These are phyloP conservation scores for Vachellia pachyceras DNA, from an alignment of 306 rosid genomes.

Conservation along the genomic window DNA sequence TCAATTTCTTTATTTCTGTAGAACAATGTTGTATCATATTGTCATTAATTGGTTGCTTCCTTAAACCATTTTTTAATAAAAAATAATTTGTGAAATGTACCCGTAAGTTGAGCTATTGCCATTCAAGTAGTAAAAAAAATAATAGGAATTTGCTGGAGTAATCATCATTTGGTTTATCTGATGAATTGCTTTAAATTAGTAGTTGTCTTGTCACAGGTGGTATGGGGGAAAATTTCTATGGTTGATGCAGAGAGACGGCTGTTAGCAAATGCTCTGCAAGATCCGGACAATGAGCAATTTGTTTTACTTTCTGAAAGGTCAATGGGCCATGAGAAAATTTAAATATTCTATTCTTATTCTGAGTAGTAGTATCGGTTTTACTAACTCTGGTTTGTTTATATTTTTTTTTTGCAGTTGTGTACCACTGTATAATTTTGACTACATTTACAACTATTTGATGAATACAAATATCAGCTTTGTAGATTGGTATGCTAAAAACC, in stretches of 20 bases:
- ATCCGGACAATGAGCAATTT: conserved; percentile 90
- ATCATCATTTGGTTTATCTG: conserved; percentile 30
- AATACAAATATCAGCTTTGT: conserved; percentile 89
- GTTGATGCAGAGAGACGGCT: conserved; percentile 97
- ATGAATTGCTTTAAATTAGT: conserved; percentile 33
- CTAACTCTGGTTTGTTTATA: conserved; percentile 40
- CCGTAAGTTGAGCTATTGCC: conserved; percentile 1
- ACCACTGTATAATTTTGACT: conserved; percentile 80
- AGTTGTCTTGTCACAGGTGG: conserved; percentile 67
- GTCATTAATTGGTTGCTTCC: background rate
- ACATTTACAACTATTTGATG: conserved; percentile 81
- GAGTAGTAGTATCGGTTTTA: conserved; percentile 37
- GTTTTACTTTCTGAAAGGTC: conserved; percentile 97
- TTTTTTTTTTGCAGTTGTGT: conserved; percentile 85
- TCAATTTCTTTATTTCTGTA: background rate
- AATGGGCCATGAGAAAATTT: conserved; percentile 35
- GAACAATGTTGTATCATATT: conserved; percentile 13
- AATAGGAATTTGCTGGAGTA: conserved; percentile 27
- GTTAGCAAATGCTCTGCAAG: conserved; percentile 86
- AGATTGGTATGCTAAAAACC: conserved; percentile 71
- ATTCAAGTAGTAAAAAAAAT: conserved; percentile 12
- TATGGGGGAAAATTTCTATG: conserved; percentile 99
- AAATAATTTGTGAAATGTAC: background rate
- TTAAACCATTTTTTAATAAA: background rate
- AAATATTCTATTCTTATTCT: conserved; percentile 25